Evolutionary conservation across 176 grass and related monocot species (phyloP).

Genomic region (Hordeum vulgare): MorexV3_pseudomolecules_assembly NC_058519.1:199664461-199664960

Average conservation of each 20-base stretch:
- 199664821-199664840: neutral
- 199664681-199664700: neutral
- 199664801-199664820: neutral
- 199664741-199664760: neutral
- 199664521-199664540: neutral
- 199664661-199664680: conserved; percentile 11
- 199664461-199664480: conserved; percentile 44
- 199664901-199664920: neutral
- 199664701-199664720: conserved; percentile 16
- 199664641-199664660: neutral
- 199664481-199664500: conserved; percentile 16
- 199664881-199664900: neutral
- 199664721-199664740: neutral
- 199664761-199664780: neutral
- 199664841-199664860: neutral
- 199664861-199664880: neutral
- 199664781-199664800: neutral
- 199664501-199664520: neutral
- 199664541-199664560: conserved; percentile 1
- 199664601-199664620: conserved; percentile 5
- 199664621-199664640: neutral
- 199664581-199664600: conserved; percentile 32
- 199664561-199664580: conserved; percentile 2
- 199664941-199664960: neutral
- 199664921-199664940: neutral